Evolutionary conservation across 768 basidiomycete species (phyloP).

Genomic region (Phanerochaete carnosa): DNA sequence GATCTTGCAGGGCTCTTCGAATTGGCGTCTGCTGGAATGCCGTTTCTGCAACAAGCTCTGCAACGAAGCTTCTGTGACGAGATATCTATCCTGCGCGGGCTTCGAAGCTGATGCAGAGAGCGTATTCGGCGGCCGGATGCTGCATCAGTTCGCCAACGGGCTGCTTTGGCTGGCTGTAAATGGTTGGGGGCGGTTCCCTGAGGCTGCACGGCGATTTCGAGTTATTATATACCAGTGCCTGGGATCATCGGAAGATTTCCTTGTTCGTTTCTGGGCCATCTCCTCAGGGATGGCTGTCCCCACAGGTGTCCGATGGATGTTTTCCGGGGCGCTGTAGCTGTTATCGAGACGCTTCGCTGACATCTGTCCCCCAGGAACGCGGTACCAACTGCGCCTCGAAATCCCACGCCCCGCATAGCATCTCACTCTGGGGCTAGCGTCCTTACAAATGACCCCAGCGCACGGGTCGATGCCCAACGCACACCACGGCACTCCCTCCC

Average conservation of each 20-base stretch:
- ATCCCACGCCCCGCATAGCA: conserved; percentile 6
- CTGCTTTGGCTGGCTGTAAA: too few species aligned
- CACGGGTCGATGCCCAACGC: neutral
- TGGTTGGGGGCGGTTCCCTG: too few species aligned
- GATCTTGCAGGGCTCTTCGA: too few species aligned
- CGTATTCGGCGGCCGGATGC: too few species aligned
- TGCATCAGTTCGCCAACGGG: too few species aligned
- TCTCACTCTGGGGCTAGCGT: neutral
- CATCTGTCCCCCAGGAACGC: conserved; percentile 5
- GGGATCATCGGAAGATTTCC: neutral
- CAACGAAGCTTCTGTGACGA: too few species aligned
- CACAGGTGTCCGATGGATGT: neutral
- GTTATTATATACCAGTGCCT: neutral
- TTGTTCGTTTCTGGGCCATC: neutral
- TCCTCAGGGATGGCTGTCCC: neutral
- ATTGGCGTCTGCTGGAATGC: too few species aligned
- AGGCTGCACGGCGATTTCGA: neutral
- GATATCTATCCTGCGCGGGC: too few species aligned
- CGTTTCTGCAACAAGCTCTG: too few species aligned
- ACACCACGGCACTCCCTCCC: conserved; percentile 12
- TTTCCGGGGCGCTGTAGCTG: neutral
- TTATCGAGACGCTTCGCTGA: neutral
- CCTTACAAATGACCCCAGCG: neutral
- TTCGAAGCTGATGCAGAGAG: too few species aligned
- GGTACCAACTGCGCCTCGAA: neutral